Conservation (phyloP, 2,329 filamentous ascomycete genomes). For the Verticillium albo-atrum region DNA sequence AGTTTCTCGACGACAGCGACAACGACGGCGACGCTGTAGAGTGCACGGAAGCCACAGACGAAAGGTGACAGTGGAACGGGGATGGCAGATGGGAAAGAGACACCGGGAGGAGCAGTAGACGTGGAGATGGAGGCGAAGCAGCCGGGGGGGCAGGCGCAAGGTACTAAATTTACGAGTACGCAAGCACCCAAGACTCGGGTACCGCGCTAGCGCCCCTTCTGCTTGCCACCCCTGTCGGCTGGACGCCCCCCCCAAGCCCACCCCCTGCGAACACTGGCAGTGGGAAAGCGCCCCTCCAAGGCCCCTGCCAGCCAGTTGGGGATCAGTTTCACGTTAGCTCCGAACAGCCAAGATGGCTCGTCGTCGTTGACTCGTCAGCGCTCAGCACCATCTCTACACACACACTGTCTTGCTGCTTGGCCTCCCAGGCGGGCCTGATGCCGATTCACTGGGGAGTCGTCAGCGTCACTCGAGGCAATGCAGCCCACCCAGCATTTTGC, state of each 20-base stretch:
- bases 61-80: background rate
- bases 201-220: background rate
- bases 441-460: background rate
- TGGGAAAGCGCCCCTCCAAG: background rate
- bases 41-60: background rate
- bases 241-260: background rate
- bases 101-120: background rate
- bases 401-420: background rate
- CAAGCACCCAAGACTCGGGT: background rate
- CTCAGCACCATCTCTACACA: background rate
- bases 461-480: background rate
- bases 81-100: background rate
- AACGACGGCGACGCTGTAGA: background rate
- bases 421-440: background rate
- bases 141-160: background rate
- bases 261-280: background rate
- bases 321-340: background rate
- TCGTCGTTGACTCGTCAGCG: background rate
- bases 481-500: background rate
- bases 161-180: background rate
- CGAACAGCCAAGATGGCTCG: background rate
- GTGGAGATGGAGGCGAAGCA: background rate
- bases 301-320: background rate
- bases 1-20: background rate
- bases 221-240: background rate